These are phyloP conservation scores for Allium fistulosum DNA, from an alignment of 106 monocot species.

Conservation along the genomic window DNA sequence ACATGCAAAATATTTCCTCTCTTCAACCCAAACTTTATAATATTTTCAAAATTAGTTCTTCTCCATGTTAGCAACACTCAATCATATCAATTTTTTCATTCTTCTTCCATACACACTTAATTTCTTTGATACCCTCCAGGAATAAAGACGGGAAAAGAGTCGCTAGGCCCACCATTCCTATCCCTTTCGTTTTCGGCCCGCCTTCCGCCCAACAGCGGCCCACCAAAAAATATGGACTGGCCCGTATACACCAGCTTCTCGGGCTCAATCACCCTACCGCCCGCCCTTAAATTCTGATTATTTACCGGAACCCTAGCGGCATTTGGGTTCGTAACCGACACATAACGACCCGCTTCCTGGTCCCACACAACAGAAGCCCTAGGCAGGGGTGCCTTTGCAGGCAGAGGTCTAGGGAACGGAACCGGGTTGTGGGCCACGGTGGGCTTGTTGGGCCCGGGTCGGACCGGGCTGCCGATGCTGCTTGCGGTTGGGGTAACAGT, in stretches of 20 bases:
- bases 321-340: conserved; percentile 36
- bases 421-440: neutral
- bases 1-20: neutral
- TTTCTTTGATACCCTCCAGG: conserved; percentile 48
- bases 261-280: conserved; percentile 17
- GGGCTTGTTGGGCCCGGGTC: conserved; percentile 7
- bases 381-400: conserved; percentile 14
- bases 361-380: conserved; percentile 91
- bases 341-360: conserved; percentile 85
- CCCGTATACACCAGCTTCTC: conserved; percentile 70
- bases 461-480: conserved; percentile 73
- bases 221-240: conserved; percentile 96
- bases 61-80: neutral
- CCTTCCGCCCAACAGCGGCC: conserved; percentile 54
- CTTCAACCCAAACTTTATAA: neutral
- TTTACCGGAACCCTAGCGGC: no score
- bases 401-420: conserved; percentile 18
- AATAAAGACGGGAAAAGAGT: conserved; percentile 41
- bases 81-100: neutral
- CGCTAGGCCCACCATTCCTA: conserved; percentile 6
- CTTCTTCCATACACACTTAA: neutral
- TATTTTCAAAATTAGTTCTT: neutral
- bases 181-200: conserved; percentile 24
- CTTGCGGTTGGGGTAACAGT: conserved; percentile 60
- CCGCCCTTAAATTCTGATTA: conserved; percentile 25